A percentile compares a stretch with the other conserved stretches of the same genome.
Conservation (phyloP, 371 early-diverging fungal genomes). For the Actinomortierella wolfii region DNA sequence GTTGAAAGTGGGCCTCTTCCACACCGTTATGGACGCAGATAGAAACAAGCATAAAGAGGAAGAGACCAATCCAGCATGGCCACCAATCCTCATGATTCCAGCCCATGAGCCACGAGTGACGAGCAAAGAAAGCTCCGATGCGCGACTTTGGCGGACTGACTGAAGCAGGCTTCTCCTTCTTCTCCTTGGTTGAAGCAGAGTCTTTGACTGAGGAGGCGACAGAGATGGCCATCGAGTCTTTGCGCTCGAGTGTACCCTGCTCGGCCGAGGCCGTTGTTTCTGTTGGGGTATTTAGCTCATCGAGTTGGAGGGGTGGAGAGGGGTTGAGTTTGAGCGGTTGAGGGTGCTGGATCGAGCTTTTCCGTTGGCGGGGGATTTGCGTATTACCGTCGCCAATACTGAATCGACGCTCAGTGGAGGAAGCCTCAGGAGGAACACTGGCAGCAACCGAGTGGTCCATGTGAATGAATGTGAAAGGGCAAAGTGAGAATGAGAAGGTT, state of each 20-base stretch:
- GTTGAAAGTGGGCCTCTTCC: slow-evolving; percentile 53
- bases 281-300: slow-evolving; percentile 1
- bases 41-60: slow-evolving; percentile 59
- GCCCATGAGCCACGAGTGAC: slow-evolving; percentile 56
- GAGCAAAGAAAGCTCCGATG: slow-evolving; percentile 6
- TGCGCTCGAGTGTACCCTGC: not conserved
- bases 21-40: slow-evolving; percentile 54
- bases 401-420: too few species aligned
- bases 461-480: not conserved
- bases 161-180: not conserved
- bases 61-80: slow-evolving; percentile 66
- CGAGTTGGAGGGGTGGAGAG: not conserved
- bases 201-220: too few species aligned
- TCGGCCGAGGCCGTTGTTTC: slow-evolving; percentile 5
- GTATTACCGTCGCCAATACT: not conserved
- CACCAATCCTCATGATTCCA: slow-evolving; percentile 73
- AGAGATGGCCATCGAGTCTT: too few species aligned
- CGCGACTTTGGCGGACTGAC: not conserved
- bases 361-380: slow-evolving; percentile 7
- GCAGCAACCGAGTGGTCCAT: too few species aligned
- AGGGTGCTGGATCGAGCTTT: slow-evolving; percentile 7
- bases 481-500: not conserved
- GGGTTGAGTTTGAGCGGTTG: not conserved
- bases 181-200: not conserved
- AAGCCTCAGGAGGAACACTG: too few species aligned